Base-by-base conservation (phyloP, 2,329 filamentous ascomycete genomes). In the Clonostachys chloroleuca region DNA sequence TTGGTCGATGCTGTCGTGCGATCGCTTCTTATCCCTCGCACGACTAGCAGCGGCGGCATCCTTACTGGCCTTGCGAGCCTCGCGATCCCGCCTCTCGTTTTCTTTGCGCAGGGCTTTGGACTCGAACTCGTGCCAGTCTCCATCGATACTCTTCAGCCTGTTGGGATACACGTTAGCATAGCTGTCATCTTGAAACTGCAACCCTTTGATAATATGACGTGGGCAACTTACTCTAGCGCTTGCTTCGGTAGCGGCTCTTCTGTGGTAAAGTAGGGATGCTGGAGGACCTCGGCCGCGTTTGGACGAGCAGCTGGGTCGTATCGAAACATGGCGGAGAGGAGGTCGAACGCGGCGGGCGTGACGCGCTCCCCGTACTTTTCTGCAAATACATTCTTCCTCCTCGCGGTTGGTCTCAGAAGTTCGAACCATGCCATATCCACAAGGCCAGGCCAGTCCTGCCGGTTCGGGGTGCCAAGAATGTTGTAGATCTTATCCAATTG, bases 121-220 rank as follows among this genome's bases (percentile, higher is more conserved):
- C 70, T 99, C 94, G 59, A 97, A 96, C 63, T 99, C 94, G 62
- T 99, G 94, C 94, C 94, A 99, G 58, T 99, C 94, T 18, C 94
- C 94, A 57, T 94, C 83, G 33, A 99, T 78, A 43, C 84, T 74
- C 50, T 86, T 83, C 44, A 99, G 78, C 59, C 87, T 89, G 52
- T 34, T n/a, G 34, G 40, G 17, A 12, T 37, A 33, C 47, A 14
- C 9, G 24, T 30, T 30, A 30, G 24, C 9, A 30, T 30, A 30
- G 24, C 24, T 30, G 24, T 30, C 24, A 9, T 30, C 24, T 30
- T 30, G 24, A 10, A 44, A 42, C 24, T 17, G n/a, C 7, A 42
- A 30, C 10, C 24, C 24, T 4, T 30, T 18, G 24, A 33, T 2
- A 43, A 45, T 35, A 24, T 46, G 16, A 40, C 43, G 36, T 12